A percentile compares a stretch with the other conserved stretches of the same genome.
phyloP scores from a whole-genome alignment of 2,329 filamentous ascomycete species.

The Neurospora sp. region DNA sequence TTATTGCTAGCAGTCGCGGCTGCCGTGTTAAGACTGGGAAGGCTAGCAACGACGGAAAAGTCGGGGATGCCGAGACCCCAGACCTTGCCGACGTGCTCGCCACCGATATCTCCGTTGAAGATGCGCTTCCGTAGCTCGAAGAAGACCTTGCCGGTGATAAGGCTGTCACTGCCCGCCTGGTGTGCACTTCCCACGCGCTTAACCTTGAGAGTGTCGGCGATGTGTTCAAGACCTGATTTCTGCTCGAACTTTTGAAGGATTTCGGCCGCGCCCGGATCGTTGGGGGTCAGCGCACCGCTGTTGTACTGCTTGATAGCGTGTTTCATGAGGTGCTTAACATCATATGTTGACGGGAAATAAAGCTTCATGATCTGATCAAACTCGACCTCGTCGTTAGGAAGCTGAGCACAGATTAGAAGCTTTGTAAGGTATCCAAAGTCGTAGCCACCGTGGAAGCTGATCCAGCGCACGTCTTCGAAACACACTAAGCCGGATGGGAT shows the following conservation, averaged over 20 bases:
- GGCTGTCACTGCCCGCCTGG: constrained; percentile 85
- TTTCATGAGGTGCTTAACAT: constrained; percentile 97
- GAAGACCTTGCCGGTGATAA: constrained; percentile 89
- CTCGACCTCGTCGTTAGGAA: constrained; percentile 81
- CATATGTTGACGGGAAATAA: constrained; percentile 88
- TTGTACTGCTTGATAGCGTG: constrained; percentile 65
- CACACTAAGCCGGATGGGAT: constrained; percentile 89
- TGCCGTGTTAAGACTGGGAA: constrained; percentile 6
- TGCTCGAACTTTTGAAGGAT: constrained; percentile 78
- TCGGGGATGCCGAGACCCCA: constrained; percentile 80
- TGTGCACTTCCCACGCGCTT: constrained; percentile 81
- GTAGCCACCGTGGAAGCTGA: constrained; percentile 95
- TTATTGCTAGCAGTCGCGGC: constrained; percentile 13
- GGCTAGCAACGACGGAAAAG: constrained; percentile 30
- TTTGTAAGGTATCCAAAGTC: constrained; percentile 98
- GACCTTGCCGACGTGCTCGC: constrained; percentile 79
- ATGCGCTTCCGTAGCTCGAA: constrained; percentile 86
- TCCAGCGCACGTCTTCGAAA: constrained; percentile 83
- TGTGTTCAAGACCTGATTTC: constrained; percentile 86
- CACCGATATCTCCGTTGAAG: constrained; percentile 71
- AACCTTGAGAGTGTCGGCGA: constrained; percentile 86
- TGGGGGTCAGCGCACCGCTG: constrained; percentile 50
- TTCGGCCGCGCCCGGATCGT: constrained; percentile 55
- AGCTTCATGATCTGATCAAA: constrained; percentile 84
- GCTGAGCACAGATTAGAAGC: constrained; percentile 69